Percentiles rank a stretch among this genome's conserved stretches.
Conservation (phyloP, 306 rosid genomes). For the Sophora flavescens region DNA sequence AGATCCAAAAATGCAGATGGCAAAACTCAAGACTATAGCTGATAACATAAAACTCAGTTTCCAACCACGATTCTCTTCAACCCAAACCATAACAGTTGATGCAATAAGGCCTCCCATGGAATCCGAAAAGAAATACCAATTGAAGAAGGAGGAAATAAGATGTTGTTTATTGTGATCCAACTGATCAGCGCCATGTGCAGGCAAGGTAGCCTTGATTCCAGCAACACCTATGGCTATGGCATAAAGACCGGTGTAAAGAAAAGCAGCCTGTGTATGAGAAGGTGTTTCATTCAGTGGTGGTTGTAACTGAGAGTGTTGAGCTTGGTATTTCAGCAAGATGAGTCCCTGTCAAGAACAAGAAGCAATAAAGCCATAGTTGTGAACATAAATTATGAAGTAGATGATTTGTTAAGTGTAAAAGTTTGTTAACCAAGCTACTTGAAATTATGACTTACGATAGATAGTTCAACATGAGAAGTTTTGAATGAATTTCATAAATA, state of each 20-base stretch:
- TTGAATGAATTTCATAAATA: too few species aligned
- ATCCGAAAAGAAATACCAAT: slow-evolving; percentile 55
- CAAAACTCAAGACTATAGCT: too few species aligned
- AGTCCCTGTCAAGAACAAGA: slow-evolving; percentile 41
- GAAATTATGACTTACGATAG: too few species aligned
- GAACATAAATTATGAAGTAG: too few species aligned
- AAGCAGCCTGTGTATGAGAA: slow-evolving; percentile 11
- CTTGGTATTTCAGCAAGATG: slow-evolving; percentile 50
- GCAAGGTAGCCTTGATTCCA: slow-evolving; percentile 50
- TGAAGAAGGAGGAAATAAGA: slow-evolving; percentile 55
- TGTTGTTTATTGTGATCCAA: slow-evolving; percentile 45
- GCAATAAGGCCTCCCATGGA: slow-evolving; percentile 42
- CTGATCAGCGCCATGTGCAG: slow-evolving; percentile 60
- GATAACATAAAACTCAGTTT: too few species aligned
- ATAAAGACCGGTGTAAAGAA: slow-evolving; percentile 49
- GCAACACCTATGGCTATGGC: slow-evolving; percentile 46
- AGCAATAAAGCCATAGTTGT: too few species aligned
- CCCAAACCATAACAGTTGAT: too few species aligned
- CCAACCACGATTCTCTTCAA: too few species aligned
- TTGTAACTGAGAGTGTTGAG: slow-evolving; percentile 22
- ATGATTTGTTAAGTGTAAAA: too few species aligned
- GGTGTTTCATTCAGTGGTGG: slow-evolving; percentile 28
- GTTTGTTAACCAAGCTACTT: too few species aligned
- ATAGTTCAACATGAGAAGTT: too few species aligned
- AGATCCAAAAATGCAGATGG: too few species aligned